Evolutionary conservation across 495 filamentous ascomycete species (phyloP).

Genomic region (Penicillium samsonianum): DNA sequence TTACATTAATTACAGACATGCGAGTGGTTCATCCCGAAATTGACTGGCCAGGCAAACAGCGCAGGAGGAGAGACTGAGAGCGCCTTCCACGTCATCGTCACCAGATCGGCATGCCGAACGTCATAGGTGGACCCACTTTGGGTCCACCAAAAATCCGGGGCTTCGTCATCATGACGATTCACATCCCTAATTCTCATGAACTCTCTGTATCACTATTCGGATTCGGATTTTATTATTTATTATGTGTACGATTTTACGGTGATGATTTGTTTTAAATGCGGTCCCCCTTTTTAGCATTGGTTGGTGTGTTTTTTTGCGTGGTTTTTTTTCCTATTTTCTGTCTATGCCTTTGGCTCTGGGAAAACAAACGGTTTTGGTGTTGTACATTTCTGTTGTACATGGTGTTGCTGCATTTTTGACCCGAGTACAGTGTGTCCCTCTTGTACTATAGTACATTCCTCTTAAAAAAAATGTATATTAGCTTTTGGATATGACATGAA

Average conservation of each 20-base stretch:
- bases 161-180: conserved; percentile 23
- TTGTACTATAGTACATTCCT: conserved; percentile 12
- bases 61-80: conserved; percentile 41
- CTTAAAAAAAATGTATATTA: conserved; percentile 15
- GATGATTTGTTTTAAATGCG: conserved; percentile 30
- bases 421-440: conserved; percentile 10
- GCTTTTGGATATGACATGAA: conserved; percentile 10
- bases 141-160: conserved; percentile 9
- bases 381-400: conserved; percentile 21
- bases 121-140: conserved; percentile 8
- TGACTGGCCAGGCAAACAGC: conserved; percentile 71
- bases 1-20: conserved; percentile 55
- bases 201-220: conserved; percentile 10
- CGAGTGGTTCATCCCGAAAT: conserved; percentile 86
- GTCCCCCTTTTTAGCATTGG: conserved; percentile 20
- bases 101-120: conserved; percentile 30
- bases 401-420: conserved; percentile 13
- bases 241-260: conserved; percentile 30
- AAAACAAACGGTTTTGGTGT: conserved; percentile 13
- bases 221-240: conserved; percentile 7
- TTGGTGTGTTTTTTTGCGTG: conserved; percentile 14
- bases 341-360: conserved; percentile 1
- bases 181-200: conserved; percentile 26
- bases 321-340: background rate
- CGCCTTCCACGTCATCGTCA: conserved; percentile 11